Conservation (phyloP, 495 filamentous ascomycete species). For the Penicillium argentinense region DNA sequence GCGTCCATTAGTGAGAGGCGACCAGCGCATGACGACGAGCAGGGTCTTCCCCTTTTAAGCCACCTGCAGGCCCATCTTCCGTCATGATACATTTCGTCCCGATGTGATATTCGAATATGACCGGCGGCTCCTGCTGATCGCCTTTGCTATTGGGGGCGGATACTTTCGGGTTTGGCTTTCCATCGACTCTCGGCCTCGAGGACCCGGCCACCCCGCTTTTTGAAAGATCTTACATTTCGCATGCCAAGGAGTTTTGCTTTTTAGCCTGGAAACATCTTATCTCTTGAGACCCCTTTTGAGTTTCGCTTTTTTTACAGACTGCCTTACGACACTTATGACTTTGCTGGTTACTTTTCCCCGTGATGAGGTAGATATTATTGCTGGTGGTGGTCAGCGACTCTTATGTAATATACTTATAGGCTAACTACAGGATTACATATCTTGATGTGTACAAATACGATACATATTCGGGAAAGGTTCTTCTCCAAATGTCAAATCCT, state of each 20-base stretch:
- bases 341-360: background rate
- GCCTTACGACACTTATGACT: constrained; percentile 2
- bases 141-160: constrained; percentile 2
- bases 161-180: constrained; percentile 6
- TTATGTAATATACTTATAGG: background rate
- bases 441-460: background rate
- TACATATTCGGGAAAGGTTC: background rate
- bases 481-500: too few relatives aligned
- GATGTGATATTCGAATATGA: constrained; percentile 16
- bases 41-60: constrained; percentile 13
- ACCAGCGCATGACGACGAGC: constrained; percentile 10
- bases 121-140: constrained; percentile 25
- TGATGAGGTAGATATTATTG: background rate
- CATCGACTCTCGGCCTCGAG: constrained; percentile 1
- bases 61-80: constrained; percentile 19
- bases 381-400: background rate
- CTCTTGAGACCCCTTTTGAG: background rate
- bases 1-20: constrained; percentile 2
- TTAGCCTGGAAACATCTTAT: constrained; percentile 11
- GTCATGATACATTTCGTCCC: constrained; percentile 12
- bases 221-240: constrained; percentile 6
- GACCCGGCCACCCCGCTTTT: constrained; percentile 6
- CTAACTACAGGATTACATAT: background rate
- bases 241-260: constrained; percentile 14
- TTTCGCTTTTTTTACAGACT: constrained; percentile 1